A percentile compares a stretch with the other conserved stretches of the same genome.
Conservation (phyloP, 345 rosid genomes). For the Salix exigua region DNA sequence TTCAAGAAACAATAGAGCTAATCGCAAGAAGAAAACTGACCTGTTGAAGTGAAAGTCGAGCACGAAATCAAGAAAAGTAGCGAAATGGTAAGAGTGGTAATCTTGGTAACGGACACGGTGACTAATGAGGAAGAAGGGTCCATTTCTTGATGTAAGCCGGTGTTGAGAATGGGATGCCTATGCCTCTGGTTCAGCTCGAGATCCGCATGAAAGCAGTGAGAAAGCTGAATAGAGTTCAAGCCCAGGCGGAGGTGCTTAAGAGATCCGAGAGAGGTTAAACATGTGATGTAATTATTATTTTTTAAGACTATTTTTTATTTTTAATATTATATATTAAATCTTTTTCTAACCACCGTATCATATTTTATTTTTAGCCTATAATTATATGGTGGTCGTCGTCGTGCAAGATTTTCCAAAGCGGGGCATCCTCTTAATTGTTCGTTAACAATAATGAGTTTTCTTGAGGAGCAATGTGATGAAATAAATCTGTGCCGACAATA, state of each 20-base stretch:
- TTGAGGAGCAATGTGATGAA: too few relatives aligned
- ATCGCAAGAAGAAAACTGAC: constrained; percentile 22
- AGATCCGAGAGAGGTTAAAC: neutral
- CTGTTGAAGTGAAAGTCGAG: constrained; percentile 60
- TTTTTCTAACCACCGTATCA: too few relatives aligned
- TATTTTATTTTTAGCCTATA: too few relatives aligned
- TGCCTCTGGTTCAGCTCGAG: constrained; percentile 21
- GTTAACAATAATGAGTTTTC: too few relatives aligned
- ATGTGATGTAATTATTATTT: too few relatives aligned
- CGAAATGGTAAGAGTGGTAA: constrained; percentile 30
- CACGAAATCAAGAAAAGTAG: constrained; percentile 54
- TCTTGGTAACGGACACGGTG: constrained; percentile 36
- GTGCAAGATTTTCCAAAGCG: too few relatives aligned
- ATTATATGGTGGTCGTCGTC: too few relatives aligned
- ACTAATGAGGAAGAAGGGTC: constrained; percentile 37
- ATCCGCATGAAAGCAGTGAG: constrained; percentile 26
- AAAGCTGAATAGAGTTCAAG: too few relatives aligned
- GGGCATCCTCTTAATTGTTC: too few relatives aligned
- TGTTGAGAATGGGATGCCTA: neutral
- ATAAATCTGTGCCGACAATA: too few relatives aligned
- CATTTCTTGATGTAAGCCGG: constrained; percentile 35
- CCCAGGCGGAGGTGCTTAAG: constrained; percentile 1
- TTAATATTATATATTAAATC: too few relatives aligned
- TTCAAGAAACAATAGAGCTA: constrained; percentile 17
- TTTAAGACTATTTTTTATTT: fast-evolving